These are phyloP conservation scores for Roridomyces roridus DNA, from an alignment of 768 basidiomycete species.

Conservation along the genomic window DNA sequence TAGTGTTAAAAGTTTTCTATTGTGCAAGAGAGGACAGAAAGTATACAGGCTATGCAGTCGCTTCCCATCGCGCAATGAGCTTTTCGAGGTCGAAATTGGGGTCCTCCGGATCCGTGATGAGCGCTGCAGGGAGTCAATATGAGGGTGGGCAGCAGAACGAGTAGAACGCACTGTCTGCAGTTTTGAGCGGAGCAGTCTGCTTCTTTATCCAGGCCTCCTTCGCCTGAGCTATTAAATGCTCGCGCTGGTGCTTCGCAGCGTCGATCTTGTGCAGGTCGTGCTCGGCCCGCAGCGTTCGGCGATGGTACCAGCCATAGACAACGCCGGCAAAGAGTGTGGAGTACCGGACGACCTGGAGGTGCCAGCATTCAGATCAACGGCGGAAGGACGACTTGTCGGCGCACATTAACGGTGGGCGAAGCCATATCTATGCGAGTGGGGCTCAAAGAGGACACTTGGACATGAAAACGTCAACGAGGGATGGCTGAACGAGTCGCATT, in stretches of 20 bases:
- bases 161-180: slow-evolving; percentile 59
- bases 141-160: slow-evolving; percentile 7
- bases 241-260: slow-evolving; percentile 73
- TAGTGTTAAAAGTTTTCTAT: slow-evolving; percentile 16
- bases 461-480: not conserved
- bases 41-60: slow-evolving; percentile 22
- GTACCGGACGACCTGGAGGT: slow-evolving; percentile 86
- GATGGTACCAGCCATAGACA: slow-evolving; percentile 91
- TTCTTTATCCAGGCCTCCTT: slow-evolving; percentile 91
- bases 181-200: slow-evolving; percentile 57
- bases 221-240: slow-evolving; percentile 82
- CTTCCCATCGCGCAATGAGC: slow-evolving; percentile 74
- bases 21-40: slow-evolving; percentile 13
- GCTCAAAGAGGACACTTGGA: slow-evolving; percentile 2
- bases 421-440: slow-evolving; percentile 50
- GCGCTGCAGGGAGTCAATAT: not conserved
- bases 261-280: slow-evolving; percentile 80
- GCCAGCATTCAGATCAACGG: not conserved
- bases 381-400: slow-evolving; percentile 28
- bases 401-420: slow-evolving; percentile 79
- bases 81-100: slow-evolving; percentile 97
- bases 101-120: slow-evolving; percentile 90
- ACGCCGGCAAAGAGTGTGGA: slow-evolving; percentile 88
- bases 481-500: not conserved
- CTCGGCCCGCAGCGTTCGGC: slow-evolving; percentile 83